Base-by-base conservation (phyloP, 441 rosid species). In the Lepidium campestre region DNA sequence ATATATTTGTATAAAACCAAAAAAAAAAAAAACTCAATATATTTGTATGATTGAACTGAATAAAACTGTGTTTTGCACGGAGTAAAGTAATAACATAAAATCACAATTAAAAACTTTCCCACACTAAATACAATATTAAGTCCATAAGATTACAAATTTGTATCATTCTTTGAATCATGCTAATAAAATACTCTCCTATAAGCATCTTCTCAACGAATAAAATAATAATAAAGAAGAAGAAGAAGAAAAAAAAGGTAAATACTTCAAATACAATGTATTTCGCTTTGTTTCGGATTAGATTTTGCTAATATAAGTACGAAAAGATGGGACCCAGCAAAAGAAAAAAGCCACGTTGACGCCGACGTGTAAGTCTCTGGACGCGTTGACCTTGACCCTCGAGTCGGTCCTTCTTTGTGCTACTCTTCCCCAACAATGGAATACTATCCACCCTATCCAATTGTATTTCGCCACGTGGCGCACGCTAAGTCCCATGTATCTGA, bases 361-460 rank as follows among this genome's bases (percentile, higher is more conserved):
- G 67, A 58, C 76, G 37, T 65, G 73, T 45, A 67, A 48, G 44
- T 73, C 62, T 59, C 12, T 61, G 50, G 45, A 60, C 12, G 41
- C 69, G 67, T 73, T 67, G 73, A 73, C 72, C 77, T 59, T 61
- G 77, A 67, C 77, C 68, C 42, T 25, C 50, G 65, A 56, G 54
- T 72, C 56, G 44, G 63, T 59, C 53, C 18, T 27, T 53, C 19
- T 39, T 14, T 22, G 48, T 63, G 63, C 17, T 56, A 7, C 47
- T 41, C 50, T 67, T 56, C 53, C 32, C 56, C 61, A 72, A 14
- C 62, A 65, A 61, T 74, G 74, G 77, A 74, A 68, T 60, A 25
- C 19, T 54, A 74, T 74, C 77, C 14, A 29, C 20, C 74, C 8
- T 34, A 7, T 41, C 70, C 13, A 62, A 62, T 68, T 15, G 13